Evolutionary conservation across 116 monocot genomes (phyloP).

Genomic region (Papilionanthe hybrid): DNA sequence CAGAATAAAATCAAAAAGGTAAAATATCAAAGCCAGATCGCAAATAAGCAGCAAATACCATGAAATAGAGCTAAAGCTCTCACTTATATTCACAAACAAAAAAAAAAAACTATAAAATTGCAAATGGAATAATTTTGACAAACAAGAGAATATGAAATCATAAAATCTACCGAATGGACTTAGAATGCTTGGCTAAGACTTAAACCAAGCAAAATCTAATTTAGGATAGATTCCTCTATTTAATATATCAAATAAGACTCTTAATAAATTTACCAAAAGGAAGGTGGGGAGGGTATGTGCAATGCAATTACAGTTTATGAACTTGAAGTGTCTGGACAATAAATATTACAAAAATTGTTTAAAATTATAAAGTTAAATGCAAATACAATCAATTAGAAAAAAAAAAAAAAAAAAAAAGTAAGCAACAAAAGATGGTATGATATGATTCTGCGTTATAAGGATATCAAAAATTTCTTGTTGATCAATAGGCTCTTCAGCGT

Average conservation of each 20-base stretch:
- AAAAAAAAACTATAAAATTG: not conserved
- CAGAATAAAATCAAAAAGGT: not conserved
- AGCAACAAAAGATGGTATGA: not conserved
- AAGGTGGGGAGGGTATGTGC: not conserved
- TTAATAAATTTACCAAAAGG: not conserved
- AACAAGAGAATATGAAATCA: not conserved
- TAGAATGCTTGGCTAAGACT: not conserved
- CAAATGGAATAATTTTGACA: not conserved
- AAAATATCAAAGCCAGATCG: not conserved
- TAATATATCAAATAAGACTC: not conserved
- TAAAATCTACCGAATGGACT: not conserved
- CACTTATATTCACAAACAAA: not conserved
- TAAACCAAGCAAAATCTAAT: not conserved
- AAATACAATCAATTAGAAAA: not conserved
- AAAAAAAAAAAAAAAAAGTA: not conserved
- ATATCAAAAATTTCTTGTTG: constrained; percentile 52
- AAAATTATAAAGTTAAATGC: not conserved
- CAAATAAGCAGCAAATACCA: not conserved
- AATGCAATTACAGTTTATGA: not conserved
- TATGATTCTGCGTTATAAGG: constrained; percentile 8
- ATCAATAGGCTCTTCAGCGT: constrained; percentile 34
- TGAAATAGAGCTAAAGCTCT: not conserved
- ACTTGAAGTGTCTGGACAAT: not conserved
- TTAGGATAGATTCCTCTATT: not conserved
- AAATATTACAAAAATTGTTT: not conserved